Conservation (phyloP, 345 rosid genomes). For the Sisymbrium irio region DNA sequence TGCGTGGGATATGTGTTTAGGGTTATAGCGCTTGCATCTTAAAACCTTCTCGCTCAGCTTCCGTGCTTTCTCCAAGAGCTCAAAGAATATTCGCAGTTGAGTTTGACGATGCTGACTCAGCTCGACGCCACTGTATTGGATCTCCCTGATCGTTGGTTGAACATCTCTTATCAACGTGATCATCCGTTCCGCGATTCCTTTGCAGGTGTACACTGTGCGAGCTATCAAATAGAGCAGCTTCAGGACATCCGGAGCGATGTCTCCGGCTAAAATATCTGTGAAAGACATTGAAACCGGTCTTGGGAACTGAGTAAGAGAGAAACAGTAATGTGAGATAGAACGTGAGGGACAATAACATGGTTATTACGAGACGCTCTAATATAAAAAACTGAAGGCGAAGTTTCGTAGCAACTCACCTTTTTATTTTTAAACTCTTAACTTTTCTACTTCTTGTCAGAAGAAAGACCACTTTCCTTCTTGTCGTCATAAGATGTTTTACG, state of each 20-base stretch:
- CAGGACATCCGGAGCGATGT: background rate
- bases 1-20: background rate
- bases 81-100: background rate
- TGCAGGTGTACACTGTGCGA: background rate
- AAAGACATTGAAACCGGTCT: background rate
- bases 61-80: background rate
- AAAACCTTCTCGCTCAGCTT: background rate
- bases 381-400: background rate
- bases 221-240: background rate
- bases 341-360: background rate
- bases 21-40: background rate
- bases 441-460: too few relatives aligned
- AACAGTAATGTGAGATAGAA: background rate
- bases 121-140: background rate
- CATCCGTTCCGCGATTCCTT: background rate
- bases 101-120: background rate
- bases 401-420: background rate
- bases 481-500: background rate
- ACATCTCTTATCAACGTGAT: background rate
- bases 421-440: too few relatives aligned
- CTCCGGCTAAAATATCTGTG: background rate
- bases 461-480: too few relatives aligned
- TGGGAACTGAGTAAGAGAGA: background rate
- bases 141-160: background rate
- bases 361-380: background rate